phyloP scores from a whole-genome alignment of 2,329 filamentous ascomycete genomes.

The Lecanicillium sp. region DNA sequence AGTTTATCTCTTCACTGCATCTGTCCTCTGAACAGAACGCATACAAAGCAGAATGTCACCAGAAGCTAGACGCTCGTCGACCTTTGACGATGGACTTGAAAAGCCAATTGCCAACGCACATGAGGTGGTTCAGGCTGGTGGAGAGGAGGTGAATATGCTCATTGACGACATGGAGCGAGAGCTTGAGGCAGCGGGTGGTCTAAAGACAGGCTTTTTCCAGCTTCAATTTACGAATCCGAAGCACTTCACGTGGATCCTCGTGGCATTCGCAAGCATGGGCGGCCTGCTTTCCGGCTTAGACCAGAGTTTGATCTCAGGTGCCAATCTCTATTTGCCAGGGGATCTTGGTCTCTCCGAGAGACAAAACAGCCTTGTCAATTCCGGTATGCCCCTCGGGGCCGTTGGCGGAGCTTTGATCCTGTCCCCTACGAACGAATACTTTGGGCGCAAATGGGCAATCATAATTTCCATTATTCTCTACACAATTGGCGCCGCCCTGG shows the following conservation, averaged over 20 bases:
- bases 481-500: constrained; percentile 60
- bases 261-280: constrained; percentile 68
- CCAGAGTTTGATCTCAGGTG: constrained; percentile 65
- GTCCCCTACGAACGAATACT: constrained; percentile 58
- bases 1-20: no score
- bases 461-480: constrained; percentile 63
- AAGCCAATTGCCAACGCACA: constrained; percentile 26
- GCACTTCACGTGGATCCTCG: constrained; percentile 58
- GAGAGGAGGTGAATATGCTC: constrained; percentile 27
- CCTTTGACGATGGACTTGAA: constrained; percentile 3
- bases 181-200: constrained; percentile 24
- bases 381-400: constrained; percentile 64
- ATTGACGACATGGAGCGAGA: constrained; percentile 34
- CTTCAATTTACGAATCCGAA: constrained; percentile 54
- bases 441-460: constrained; percentile 61
- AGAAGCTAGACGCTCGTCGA: constrained; percentile 3
- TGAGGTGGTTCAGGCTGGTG: constrained; percentile 26
- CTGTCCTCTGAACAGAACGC: no score
- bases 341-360: constrained; percentile 47
- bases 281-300: constrained; percentile 66
- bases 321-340: constrained; percentile 56
- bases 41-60: neutral
- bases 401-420: constrained; percentile 62
- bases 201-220: constrained; percentile 38
- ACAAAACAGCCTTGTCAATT: constrained; percentile 60